Evolutionary conservation across 2,329 filamentous ascomycete species (phyloP), one percentile per base, ranked within the genome.

Genomic region (Penicillium vulpinum): DNA sequence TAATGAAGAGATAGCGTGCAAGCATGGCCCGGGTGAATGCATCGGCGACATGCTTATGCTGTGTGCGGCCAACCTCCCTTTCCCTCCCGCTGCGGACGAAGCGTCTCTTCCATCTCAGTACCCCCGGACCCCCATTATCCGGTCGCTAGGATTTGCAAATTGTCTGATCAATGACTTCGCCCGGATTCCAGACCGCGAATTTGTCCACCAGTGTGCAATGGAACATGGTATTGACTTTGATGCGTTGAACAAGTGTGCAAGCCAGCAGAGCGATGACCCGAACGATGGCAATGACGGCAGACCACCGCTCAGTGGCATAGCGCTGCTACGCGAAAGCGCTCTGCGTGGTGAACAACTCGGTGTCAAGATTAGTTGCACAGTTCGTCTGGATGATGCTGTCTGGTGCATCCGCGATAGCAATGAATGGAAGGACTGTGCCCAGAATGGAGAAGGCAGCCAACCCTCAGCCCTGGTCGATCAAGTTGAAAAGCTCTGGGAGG

Each of bases 21-120:
- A 82, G 77, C 94, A 99, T 73, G 94, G 94, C 8, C 89, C 92
- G 5, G 83, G 82, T 40, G 94, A 99, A 77, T 99, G 90, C 74
- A 85, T 97, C 68, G 94, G 94, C 60, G 92, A 99, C 77, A 96
- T 96, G 72, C 81, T 99, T 74, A 89, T 96, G 73, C 88, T 99
- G 48, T 99, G 94, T 77, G 92, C 92, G 33, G 87, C 88, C 57
- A 81, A 88, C 61, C 82, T 94, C 13, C 78, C 77, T 22, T 78
- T 77, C 58, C 70, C 73, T 50, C 62, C 70, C 2, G 54, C 62
- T 5, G 38, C 26, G 2, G 59, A 66, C 26, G 60, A 65, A 41
- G 45, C 62, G 13, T 49, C 61, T 7, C 51, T 66, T 21, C 57
- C 63, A 15, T 21, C 51, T n/a, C 39, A 59, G 31, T 94, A 94